A percentile compares a stretch with the other conserved stretches of the same genome.
phyloP scores from a whole-genome alignment of 345 rosid genomes.

The Trapa bicornis region DNA sequence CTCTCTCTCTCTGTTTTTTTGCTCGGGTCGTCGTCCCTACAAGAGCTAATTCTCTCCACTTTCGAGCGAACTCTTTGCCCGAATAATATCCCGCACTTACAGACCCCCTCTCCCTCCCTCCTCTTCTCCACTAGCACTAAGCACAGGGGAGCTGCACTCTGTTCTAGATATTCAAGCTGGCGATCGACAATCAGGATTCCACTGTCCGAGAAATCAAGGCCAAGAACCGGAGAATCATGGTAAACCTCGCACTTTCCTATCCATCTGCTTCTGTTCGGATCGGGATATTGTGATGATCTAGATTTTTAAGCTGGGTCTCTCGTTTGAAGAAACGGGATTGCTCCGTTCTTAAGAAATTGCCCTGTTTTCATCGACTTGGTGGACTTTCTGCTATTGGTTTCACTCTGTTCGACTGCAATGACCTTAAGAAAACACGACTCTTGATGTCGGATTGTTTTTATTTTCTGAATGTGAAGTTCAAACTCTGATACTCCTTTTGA shows the following conservation, averaged over 20 bases:
- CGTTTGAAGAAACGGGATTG: neutral
- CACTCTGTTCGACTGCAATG: neutral
- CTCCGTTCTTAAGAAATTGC: neutral
- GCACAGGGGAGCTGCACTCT: neutral
- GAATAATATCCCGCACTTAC: constrained; percentile 9
- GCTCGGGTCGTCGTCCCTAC: constrained; percentile 11
- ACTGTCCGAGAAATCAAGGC: constrained; percentile 69
- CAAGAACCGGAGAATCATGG: constrained; percentile 75
- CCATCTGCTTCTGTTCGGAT: neutral
- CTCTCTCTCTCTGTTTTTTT: neutral
- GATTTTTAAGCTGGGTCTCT: neutral
- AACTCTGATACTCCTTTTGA: constrained; percentile 12
- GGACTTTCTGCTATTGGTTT: neutral
- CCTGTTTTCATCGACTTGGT: neutral
- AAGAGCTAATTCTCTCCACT: constrained; percentile 12
- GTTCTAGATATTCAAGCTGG: constrained; percentile 35
- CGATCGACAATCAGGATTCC: constrained; percentile 69
- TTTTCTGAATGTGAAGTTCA: constrained; percentile 2
- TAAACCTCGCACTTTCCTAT: constrained; percentile 12
- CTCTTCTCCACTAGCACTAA: neutral
- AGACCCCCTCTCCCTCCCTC: constrained; percentile 7
- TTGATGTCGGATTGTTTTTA: neutral
- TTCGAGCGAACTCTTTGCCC: constrained; percentile 16
- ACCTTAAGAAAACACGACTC: neutral
- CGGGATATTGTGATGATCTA: neutral